Conservation (phyloP, 2,329 filamentous ascomycete genomes). For the Trichoderma gracile region DNA sequence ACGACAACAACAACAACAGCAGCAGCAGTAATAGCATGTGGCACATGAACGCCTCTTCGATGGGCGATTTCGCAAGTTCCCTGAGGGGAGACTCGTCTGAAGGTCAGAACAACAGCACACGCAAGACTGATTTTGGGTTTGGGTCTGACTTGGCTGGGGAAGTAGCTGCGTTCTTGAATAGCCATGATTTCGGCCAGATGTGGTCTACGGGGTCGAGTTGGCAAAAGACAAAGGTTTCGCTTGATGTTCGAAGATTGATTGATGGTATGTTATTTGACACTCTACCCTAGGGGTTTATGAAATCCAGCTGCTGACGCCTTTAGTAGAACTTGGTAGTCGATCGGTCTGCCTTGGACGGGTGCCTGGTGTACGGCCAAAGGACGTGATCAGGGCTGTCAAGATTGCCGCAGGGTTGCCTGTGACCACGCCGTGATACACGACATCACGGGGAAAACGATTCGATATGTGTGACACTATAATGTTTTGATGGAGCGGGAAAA, state of each 20-base stretch:
- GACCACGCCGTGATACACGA: background rate
- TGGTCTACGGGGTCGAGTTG: constrained; percentile 28
- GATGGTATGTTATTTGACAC: constrained; percentile 41
- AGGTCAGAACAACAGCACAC: background rate
- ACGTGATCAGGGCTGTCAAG: constrained; percentile 40
- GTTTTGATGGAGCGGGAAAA: background rate
- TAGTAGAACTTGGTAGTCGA: constrained; percentile 39
- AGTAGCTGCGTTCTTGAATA: constrained; percentile 11
- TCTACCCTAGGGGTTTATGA: no score
- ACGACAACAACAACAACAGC: background rate
- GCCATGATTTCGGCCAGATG: constrained; percentile 14
- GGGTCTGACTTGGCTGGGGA: constrained; percentile 2
- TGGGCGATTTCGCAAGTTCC: constrained; percentile 1
- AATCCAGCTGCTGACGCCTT: constrained; percentile 4
- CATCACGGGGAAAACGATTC: no score
- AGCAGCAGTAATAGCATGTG: constrained; percentile 8
- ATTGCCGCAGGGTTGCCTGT: constrained; percentile 30
- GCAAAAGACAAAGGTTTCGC: constrained; percentile 38
- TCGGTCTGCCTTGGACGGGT: constrained; percentile 44
- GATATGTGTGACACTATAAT: no score
- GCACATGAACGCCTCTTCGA: background rate
- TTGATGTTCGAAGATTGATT: constrained; percentile 40
- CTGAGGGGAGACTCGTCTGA: constrained; percentile 3
- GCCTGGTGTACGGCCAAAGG: constrained; percentile 43
- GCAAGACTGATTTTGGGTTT: background rate